These are phyloP conservation scores for Fagus sylvatica DNA, from an alignment of 306 rosid species.

Conservation along the genomic window DNA sequence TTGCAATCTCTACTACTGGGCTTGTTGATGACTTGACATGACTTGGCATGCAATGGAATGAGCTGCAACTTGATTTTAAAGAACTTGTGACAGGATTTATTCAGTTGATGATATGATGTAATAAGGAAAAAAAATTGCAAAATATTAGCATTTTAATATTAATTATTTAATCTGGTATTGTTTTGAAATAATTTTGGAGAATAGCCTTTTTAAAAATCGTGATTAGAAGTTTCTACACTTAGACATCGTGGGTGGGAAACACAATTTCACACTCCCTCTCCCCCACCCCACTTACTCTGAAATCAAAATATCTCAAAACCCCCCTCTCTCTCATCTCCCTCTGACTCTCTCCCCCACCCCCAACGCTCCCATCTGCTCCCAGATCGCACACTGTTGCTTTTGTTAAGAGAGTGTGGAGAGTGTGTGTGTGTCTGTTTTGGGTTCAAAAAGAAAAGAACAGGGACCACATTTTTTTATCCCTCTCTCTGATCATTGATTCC, in stretches of 20 bases:
- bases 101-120: neutral
- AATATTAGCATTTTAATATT: neutral
- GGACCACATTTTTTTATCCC: slow-evolving; percentile 7
- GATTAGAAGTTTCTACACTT: too few relatives aligned
- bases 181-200: too few relatives aligned
- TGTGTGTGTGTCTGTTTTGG: neutral
- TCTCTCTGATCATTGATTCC: slow-evolving; percentile 42
- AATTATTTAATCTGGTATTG: too few relatives aligned
- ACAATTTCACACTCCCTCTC: too few relatives aligned
- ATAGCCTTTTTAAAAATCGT: too few relatives aligned
- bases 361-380: too few relatives aligned
- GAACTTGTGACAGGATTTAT: neutral
- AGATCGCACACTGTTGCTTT: too few relatives aligned
- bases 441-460: neutral
- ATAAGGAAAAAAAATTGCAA: neutral
- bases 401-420: neutral
- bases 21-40: neutral
- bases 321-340: too few relatives aligned
- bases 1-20: neutral
- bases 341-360: too few relatives aligned
- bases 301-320: too few relatives aligned
- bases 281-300: too few relatives aligned
- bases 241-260: too few relatives aligned
- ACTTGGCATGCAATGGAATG: neutral
- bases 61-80: neutral